Evolutionary conservation across 1,139 yeast genomes (phyloP), one percentile per base, ranked within the genome.

Genomic region (Suhomyces bokatorum): DNA sequence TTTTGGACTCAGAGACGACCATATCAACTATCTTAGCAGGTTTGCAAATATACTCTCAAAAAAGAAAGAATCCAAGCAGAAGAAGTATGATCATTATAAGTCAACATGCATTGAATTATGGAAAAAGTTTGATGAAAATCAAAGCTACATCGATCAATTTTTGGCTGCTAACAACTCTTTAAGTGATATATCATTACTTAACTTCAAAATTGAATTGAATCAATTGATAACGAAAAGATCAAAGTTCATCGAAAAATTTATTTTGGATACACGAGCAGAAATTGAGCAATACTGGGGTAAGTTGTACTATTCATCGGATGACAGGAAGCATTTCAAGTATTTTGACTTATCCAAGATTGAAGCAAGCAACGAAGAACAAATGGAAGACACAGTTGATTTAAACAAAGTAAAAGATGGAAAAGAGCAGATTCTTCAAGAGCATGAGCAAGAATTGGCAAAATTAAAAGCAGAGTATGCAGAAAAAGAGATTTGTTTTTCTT

Each of bases 171-270:
- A 79, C 50, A 54, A 58, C n/a, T 48, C 64, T 39, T 55, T 62
- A 61, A 78, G 70, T 9, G 78, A 74, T 40, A 46, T 53, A 12
- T 64, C 77, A 0, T 47, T 73, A 15, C 51, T 62, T 35, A 65
- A 67, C 37, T 78, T 81, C 50, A 76, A 79, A 48, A 54, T 56
- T 34, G 93, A 89, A 56, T 63, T 85, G 39, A 71, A 70, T 24
- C 73, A 87, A 46, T 70, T 91, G 31, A 73, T 78, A 42, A 67
- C 70, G 24, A 80, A 81, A 62, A 80, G 95, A 53, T 75, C 81
- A 14, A 77, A 80, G 46, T 78, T 77, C 51, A 80, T 90, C 31
- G 85, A 85, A 44, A 79, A 78, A 17, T 83, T 91, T 49, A 85
- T 91, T 12, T 60, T 69, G 12, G 85, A 81, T 39, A 72, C 87